These are phyloP conservation scores for Suillus discolor DNA, from an alignment of 768 basidiomycete species.

Conservation along the genomic window DNA sequence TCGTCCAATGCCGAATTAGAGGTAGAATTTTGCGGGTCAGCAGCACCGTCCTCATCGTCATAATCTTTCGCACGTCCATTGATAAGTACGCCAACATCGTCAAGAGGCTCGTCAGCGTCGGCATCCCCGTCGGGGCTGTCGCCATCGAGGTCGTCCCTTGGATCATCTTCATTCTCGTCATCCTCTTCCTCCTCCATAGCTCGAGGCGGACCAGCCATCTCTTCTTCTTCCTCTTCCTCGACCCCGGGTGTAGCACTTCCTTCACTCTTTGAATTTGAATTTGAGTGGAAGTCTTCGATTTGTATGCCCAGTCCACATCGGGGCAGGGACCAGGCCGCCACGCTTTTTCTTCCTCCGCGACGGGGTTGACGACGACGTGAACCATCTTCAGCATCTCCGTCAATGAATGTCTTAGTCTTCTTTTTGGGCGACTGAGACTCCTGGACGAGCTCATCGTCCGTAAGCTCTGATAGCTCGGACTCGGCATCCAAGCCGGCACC, in stretches of 20 bases:
- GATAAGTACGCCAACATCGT: neutral
- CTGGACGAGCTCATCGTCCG: conserved; percentile 74
- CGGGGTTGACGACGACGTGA: conserved; percentile 21
- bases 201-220: conserved; percentile 46
- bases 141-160: conserved; percentile 18
- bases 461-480: conserved; percentile 83
- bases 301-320: conserved; percentile 86
- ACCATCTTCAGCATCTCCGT: conserved; percentile 8
- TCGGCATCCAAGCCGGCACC: conserved; percentile 55
- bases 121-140: conserved; percentile 18
- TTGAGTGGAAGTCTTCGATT: conserved; percentile 39
- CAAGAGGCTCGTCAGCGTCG: conserved; percentile 8
- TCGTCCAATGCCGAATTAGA: conserved; percentile 8
- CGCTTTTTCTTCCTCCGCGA: conserved; percentile 48
- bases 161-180: conserved; percentile 22
- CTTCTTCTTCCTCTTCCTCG: conserved; percentile 44
- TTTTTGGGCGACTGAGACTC: conserved; percentile 32
- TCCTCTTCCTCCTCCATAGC: conserved; percentile 70
- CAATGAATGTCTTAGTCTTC: conserved; percentile 2
- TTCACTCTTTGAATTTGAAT: conserved; percentile 46
- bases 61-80: conserved; percentile 18
- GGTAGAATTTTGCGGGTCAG: conserved; percentile 10
- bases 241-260: conserved; percentile 41
- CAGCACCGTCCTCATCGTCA: conserved; percentile 17
- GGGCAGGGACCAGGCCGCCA: conserved; percentile 72